A percentile compares a stretch with the other conserved stretches of the same genome.
Conservation (phyloP, 257 asterid genomes). For the Plantago elongata region DNA sequence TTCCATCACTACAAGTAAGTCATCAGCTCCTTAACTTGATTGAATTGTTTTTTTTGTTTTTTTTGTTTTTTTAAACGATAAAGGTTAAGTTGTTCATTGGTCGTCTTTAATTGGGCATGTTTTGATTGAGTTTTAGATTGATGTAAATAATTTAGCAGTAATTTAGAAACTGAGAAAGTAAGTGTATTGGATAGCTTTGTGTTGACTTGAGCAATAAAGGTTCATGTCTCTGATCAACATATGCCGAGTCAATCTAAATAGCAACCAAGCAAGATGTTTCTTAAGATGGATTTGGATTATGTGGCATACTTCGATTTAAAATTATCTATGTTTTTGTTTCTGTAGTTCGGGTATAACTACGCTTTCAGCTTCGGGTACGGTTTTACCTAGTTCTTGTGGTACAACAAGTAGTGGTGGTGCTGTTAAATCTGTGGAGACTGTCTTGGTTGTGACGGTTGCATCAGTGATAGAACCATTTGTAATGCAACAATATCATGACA, state of each 20-base stretch:
- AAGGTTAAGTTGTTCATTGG: no score
- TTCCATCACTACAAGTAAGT: slow-evolving; percentile 88
- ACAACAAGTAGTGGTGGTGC: slow-evolving; percentile 20
- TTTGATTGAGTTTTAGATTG: no score
- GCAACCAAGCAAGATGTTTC: no score
- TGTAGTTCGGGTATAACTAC: slow-evolving; percentile 84
- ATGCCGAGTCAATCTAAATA: no score
- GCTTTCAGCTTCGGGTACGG: slow-evolving; percentile 89
- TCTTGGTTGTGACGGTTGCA: slow-evolving; percentile 73
- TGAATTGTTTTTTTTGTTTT: no score
- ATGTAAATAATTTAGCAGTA: no score
- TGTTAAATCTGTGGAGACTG: slow-evolving; percentile 25
- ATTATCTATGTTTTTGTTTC: slow-evolving; percentile 10
- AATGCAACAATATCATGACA: slow-evolving; percentile 35
- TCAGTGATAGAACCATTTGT: slow-evolving; percentile 84
- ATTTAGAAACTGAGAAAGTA: no score
- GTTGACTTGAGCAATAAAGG: no score
- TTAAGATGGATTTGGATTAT: neutral
- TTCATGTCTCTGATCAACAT: no score
- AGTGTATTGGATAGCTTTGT: no score
- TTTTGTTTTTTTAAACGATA: no score
- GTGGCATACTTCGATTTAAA: slow-evolving; percentile 5
- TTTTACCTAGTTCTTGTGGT: slow-evolving; percentile 52
- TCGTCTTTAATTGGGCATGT: no score
- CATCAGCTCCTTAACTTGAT: neutral